phyloP scores from a whole-genome alignment of 371 early-diverging fungal genomes.

The Saksenaea oblongispora region DNA sequence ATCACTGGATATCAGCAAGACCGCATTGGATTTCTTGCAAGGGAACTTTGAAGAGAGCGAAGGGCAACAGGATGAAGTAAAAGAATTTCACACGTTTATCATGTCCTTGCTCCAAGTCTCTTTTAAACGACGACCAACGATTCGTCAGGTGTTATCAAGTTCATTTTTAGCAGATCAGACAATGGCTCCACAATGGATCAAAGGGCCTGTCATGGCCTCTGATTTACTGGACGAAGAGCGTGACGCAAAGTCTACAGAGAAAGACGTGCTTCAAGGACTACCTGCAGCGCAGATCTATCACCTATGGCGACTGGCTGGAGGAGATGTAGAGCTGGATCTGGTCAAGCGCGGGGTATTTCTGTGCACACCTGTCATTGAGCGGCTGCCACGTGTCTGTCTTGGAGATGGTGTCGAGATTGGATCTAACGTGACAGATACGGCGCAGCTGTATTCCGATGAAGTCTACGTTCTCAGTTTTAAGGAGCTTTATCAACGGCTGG shows the following conservation, averaged over 20 bases:
- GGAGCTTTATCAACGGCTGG: slow-evolving; percentile 53
- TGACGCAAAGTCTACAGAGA: slow-evolving; percentile 2
- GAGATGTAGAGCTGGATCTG: slow-evolving; percentile 64
- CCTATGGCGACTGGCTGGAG: slow-evolving; percentile 69
- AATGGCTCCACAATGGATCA: slow-evolving; percentile 24
- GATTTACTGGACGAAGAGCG: slow-evolving; percentile 34
- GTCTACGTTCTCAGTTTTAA: slow-evolving; percentile 54
- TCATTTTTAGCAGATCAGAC: slow-evolving; percentile 19
- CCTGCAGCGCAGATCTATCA: slow-evolving; percentile 59
- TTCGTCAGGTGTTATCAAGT: slow-evolving; percentile 17
- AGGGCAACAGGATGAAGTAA: slow-evolving; percentile 13
- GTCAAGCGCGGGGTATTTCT: slow-evolving; percentile 55
- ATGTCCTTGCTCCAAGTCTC: slow-evolving; percentile 27
- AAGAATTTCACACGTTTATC: slow-evolving; percentile 27
- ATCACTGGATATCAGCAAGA: slow-evolving; percentile 39
- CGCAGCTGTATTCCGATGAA: slow-evolving; percentile 58
- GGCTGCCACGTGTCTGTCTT: slow-evolving; percentile 55
- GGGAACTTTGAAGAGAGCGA: slow-evolving; percentile 8
- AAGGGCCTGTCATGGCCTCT: slow-evolving; percentile 41
- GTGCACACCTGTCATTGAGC: slow-evolving; percentile 63
- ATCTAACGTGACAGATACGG: slow-evolving; percentile 37
- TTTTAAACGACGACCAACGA: slow-evolving; percentile 11
- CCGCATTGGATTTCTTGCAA: slow-evolving; percentile 35
- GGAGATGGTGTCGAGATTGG: slow-evolving; percentile 51
- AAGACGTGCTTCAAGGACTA: slow-evolving; percentile 29